Evolutionary conservation across 306 rosid species (phyloP).

Genomic region (Arachis stenosperma): DNA sequence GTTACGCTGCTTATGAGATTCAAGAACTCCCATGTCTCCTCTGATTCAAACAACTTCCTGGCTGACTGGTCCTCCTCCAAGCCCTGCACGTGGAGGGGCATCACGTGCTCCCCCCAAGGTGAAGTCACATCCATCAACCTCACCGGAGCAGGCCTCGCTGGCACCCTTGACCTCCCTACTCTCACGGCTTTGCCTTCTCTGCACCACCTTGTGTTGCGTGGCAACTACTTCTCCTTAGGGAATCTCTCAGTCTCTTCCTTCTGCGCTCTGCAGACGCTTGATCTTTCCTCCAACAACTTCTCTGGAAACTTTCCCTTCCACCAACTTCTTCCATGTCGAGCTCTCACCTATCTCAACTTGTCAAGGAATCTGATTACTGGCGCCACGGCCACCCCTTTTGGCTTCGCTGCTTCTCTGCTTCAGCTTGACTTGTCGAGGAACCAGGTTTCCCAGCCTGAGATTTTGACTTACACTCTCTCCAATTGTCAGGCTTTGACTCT

Average conservation of each 20-base stretch:
- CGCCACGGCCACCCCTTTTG: slow-evolving; percentile 12
- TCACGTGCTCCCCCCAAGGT: slow-evolving; percentile 54
- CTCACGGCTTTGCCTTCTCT: slow-evolving; percentile 56
- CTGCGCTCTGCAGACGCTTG: slow-evolving; percentile 51
- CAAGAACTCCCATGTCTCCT: slow-evolving; percentile 51
- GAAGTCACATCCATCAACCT: slow-evolving; percentile 52
- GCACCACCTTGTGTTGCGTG: slow-evolving; percentile 42
- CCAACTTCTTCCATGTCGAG: slow-evolving; percentile 34
- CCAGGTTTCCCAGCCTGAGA: slow-evolving; percentile 43
- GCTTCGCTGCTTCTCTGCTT: slow-evolving; percentile 41
- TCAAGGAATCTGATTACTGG: slow-evolving; percentile 54
- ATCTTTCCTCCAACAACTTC: slow-evolving; percentile 66
- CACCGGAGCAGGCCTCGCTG: slow-evolving; percentile 54
- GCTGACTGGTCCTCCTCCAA: slow-evolving; percentile 48
- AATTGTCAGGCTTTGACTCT: slow-evolving; percentile 44
- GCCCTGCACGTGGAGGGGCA: slow-evolving; percentile 57
- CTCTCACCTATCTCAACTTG: slow-evolving; percentile 50
- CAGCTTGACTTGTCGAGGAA: slow-evolving; percentile 63
- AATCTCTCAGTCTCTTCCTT: slow-evolving; percentile 40
- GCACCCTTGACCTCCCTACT: slow-evolving; percentile 49
- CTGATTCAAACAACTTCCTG: slow-evolving; percentile 59
- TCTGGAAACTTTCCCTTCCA: slow-evolving; percentile 46
- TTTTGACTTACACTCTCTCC: slow-evolving; percentile 34
- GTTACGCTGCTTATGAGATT: slow-evolving; percentile 44
- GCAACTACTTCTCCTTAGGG: slow-evolving; percentile 50